These are phyloP conservation scores for Umbilicus rupestris DNA, from an alignment of 164 flowering plant species.

Conservation along the genomic window DNA sequence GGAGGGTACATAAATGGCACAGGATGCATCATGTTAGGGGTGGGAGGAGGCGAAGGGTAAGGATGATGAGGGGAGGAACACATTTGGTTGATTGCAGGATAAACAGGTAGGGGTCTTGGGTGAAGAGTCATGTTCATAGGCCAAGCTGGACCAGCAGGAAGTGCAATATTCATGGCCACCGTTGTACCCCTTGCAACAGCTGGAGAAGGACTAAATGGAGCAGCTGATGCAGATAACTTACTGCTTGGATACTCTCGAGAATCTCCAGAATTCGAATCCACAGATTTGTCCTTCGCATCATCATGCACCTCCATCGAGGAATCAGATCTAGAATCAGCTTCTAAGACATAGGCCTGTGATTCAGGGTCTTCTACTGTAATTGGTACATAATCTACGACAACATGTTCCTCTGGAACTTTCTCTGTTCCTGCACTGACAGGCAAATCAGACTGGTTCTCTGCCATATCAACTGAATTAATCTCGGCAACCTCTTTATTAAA, in stretches of 20 bases:
- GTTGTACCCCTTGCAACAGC: constrained; percentile 41
- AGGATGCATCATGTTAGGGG: constrained; percentile 76
- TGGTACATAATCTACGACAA: constrained; percentile 18
- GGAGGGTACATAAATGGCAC: constrained; percentile 77
- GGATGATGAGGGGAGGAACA: constrained; percentile 74
- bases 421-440: constrained; percentile 19
- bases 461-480: neutral
- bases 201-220: constrained; percentile 82
- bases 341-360: constrained; percentile 10
- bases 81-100: constrained; percentile 45
- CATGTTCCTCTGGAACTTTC: constrained; percentile 21
- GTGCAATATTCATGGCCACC: constrained; percentile 46
- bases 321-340: constrained; percentile 18
- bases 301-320: constrained; percentile 27
- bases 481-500: neutral
- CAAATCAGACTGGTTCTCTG: neutral
- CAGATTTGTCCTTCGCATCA: constrained; percentile 34
- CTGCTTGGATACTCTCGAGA: constrained; percentile 43
- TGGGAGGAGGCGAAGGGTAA: constrained; percentile 76
- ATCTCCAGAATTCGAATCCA: constrained; percentile 27
- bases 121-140: constrained; percentile 74
- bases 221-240: constrained; percentile 91
- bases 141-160: constrained; percentile 73
- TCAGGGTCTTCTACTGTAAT: constrained; percentile 14
- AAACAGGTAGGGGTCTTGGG: constrained; percentile 42